Conservation (phyloP, 2,329 filamentous ascomycete genomes). For the Cordyceps fumosorosea region DNA sequence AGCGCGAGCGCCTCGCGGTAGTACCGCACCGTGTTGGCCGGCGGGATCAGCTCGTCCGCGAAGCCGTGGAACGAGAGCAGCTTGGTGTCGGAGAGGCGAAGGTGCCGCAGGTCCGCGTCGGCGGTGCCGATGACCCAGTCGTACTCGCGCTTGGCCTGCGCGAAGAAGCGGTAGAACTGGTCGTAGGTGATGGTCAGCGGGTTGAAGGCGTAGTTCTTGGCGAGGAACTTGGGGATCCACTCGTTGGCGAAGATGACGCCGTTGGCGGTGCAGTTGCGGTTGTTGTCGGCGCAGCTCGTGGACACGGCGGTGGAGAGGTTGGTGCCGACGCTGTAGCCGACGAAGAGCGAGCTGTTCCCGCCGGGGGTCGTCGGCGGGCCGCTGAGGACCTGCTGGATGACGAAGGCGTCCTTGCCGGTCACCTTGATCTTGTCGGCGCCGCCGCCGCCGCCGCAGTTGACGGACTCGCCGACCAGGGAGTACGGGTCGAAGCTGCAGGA, state of each 20-base stretch:
- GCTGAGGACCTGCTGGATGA: not conserved
- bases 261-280: not conserved
- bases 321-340: not conserved
- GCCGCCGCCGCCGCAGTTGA: slow-evolving; percentile 14
- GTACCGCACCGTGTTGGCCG: not conserved
- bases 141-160: not conserved
- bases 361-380: not conserved
- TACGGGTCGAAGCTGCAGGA: slow-evolving; percentile 19
- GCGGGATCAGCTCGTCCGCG: not conserved
- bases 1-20: not conserved
- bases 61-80: not conserved
- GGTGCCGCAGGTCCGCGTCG: not conserved
- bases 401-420: not conserved
- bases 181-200: not conserved
- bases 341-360: not conserved
- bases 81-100: not conserved
- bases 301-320: not conserved
- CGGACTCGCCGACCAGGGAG: slow-evolving; percentile 14
- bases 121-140: not conserved
- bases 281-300: not conserved
- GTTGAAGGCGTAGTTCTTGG: not conserved
- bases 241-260: not conserved
- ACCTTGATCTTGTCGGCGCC: not conserved
- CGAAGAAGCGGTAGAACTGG: not conserved
- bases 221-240: slow-evolving; percentile 1